These are phyloP conservation scores for Heterobasidion occidentale DNA, from an alignment of 1,284 basidiomycete species.

Conservation along the genomic window DNA sequence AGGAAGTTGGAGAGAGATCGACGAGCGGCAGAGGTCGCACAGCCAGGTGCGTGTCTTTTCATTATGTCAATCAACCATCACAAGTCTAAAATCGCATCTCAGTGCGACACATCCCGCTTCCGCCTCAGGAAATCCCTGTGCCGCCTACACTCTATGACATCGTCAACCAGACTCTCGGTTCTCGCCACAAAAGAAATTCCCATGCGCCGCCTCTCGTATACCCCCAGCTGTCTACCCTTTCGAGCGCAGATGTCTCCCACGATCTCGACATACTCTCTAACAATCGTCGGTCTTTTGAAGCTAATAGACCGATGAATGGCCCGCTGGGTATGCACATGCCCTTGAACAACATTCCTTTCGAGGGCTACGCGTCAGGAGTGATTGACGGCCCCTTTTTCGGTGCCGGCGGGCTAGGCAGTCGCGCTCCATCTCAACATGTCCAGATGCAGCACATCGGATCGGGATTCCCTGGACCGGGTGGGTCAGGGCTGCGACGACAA, in stretches of 20 bases:
- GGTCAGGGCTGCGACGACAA: conserved; percentile 5
- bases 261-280: conserved; percentile 48
- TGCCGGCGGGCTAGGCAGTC: conserved; percentile 1
- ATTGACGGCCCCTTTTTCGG: conserved; percentile 7
- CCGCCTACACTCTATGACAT: conserved; percentile 27
- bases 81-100: conserved; percentile 1
- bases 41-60: conserved; percentile 39
- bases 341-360: conserved; percentile 1
- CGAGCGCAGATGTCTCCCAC: conserved; percentile 38
- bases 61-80: neutral
- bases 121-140: conserved; percentile 20
- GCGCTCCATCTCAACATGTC: neutral
- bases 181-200: conserved; percentile 11
- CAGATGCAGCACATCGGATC: neutral
- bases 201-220: conserved; percentile 28
- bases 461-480: neutral
- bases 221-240: conserved; percentile 45
- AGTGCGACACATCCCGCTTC: conserved; percentile 26
- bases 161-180: conserved; percentile 16
- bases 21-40: conserved; percentile 64
- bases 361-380: conserved; percentile 4
- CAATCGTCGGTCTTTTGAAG: conserved; percentile 17
- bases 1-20: conserved; percentile 77
- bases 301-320: conserved; percentile 1
- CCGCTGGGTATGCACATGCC: conserved; percentile 5